Conservation (phyloP, 2,329 filamentous ascomycete species). For the Corniculantispora saksenae region DNA sequence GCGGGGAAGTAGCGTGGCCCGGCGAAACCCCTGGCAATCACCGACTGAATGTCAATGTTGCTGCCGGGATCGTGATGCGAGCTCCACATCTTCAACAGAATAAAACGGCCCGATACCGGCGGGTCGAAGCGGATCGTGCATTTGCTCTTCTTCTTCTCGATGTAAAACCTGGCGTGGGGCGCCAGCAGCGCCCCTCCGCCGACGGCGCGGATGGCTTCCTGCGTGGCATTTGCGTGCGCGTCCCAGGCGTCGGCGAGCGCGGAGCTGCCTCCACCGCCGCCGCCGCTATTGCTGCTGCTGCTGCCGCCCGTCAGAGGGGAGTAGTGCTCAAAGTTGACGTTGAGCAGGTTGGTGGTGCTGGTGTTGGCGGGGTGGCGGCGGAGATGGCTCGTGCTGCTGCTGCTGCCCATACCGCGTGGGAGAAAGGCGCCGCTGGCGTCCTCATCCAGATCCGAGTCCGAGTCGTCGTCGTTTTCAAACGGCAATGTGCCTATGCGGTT, state of each 20-base stretch:
- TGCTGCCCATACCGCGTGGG: constrained; percentile 28
- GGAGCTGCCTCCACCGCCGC: constrained; percentile 20
- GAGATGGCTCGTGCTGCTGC: constrained; percentile 19
- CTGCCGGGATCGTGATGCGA: constrained; percentile 62
- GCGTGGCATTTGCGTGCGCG: constrained; percentile 53
- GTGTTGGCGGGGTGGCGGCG: constrained; percentile 23
- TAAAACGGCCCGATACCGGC: constrained; percentile 77
- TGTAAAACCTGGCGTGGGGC: constrained; percentile 81
- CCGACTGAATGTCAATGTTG: constrained; percentile 89
- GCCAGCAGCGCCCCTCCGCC: constrained; percentile 60
- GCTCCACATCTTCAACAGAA: constrained; percentile 89
- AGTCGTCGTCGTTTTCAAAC: constrained; percentile 49
- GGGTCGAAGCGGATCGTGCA: constrained; percentile 86
- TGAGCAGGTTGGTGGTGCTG: not conserved
- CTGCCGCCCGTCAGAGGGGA: not conserved
- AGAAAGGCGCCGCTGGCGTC: constrained; percentile 27
- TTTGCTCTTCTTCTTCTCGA: constrained; percentile 78
- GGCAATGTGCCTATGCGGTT: constrained; percentile 57
- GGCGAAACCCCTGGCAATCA: constrained; percentile 80
- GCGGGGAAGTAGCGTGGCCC: constrained; percentile 83
- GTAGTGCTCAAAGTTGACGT: constrained; percentile 20
- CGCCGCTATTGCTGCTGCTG: not conserved
- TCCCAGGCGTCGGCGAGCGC: constrained; percentile 40
- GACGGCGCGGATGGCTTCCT: constrained; percentile 57
- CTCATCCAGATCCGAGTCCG: constrained; percentile 38